phyloP scores from a whole-genome alignment of 371 early-diverging fungal genomes.

The Rhizopus microsporus region DNA sequence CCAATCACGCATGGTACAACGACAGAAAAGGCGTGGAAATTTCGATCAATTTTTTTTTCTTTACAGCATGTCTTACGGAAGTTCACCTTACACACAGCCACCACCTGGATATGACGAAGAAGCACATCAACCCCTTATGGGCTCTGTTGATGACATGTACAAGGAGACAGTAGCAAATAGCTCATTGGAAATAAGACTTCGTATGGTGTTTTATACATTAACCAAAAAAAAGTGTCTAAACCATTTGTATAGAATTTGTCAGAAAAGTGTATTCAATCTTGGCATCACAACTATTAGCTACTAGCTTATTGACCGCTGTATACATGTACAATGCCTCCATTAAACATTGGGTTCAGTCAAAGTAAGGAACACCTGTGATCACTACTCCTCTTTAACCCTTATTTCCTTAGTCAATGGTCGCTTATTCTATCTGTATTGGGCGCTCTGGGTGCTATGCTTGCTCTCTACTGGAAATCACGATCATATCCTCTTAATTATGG shows the following conservation, averaged over 20 bases:
- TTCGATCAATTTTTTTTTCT: conserved; percentile 3
- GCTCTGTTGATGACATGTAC: conserved; percentile 58
- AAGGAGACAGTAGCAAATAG: conserved; percentile 60
- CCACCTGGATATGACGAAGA: conserved; percentile 52
- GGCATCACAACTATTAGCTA: conserved; percentile 65
- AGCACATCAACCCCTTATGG: conserved; percentile 38
- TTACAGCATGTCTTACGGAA: conserved; percentile 22
- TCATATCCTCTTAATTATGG: conserved; percentile 67
- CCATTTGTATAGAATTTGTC: conserved; percentile 58
- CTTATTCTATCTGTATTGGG: conserved; percentile 43
- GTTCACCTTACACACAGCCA: conserved; percentile 37
- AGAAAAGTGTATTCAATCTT: conserved; percentile 83
- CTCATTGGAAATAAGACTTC: conserved; percentile 56
- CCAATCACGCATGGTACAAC: too few relatives aligned
- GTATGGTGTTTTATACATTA: conserved; percentile 25
- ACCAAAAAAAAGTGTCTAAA: not conserved
- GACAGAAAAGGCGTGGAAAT: too few relatives aligned
- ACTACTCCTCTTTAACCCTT: not conserved
- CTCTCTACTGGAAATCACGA: conserved; percentile 62
- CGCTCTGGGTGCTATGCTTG: conserved; percentile 55
- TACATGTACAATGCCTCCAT: conserved; percentile 59
- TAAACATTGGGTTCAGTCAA: conserved; percentile 57
- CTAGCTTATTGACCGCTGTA: conserved; percentile 54
- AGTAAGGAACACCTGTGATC: conserved; percentile 34
- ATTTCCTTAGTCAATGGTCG: conserved; percentile 40